A percentile compares a stretch with the other conserved stretches of the same genome.
Evolutionary conservation across 2,329 filamentous ascomycete species (phyloP).

Genomic region (Chrysoporthe austroafricana): DNA sequence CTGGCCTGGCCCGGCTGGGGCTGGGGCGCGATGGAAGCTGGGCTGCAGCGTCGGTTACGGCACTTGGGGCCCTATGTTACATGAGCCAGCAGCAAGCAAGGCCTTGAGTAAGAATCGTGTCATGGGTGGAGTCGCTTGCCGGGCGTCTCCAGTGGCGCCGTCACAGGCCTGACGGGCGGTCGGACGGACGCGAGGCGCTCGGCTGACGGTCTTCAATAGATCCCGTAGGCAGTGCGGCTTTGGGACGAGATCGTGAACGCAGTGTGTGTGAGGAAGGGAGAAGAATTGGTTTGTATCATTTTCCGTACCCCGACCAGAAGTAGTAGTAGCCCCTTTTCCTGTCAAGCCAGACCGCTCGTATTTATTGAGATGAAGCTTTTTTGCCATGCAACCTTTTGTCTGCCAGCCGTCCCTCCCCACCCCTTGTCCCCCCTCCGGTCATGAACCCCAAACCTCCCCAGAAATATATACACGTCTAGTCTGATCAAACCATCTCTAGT

Average conservation of each 20-base stretch:
- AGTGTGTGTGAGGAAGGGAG: background rate
- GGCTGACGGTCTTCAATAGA: no score
- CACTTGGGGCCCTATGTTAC: no score
- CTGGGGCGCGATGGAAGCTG: no score
- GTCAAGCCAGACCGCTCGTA: background rate
- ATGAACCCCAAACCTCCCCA: background rate
- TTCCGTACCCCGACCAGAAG: constrained; percentile 13
- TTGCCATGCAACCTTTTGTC: background rate
- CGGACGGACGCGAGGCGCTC: background rate
- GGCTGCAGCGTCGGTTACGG: no score
- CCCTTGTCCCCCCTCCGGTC: background rate
- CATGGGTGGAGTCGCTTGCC: background rate
- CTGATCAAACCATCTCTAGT: constrained; percentile 6
- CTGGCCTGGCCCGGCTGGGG: no score
- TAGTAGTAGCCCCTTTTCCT: background rate
- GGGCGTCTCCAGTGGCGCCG: no score
- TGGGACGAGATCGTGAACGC: background rate
- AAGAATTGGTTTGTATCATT: constrained; percentile 24
- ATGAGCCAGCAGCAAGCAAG: no score
- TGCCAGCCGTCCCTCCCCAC: background rate
- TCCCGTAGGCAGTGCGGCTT: no score
- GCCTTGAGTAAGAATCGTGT: constrained; percentile 3
- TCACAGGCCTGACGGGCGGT: background rate
- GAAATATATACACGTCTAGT: constrained; percentile 18
- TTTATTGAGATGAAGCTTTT: constrained; percentile 9